Evolutionary conservation across 2,329 filamentous ascomycete species (phyloP).

Genomic region (Diaporthe citri): DNA sequence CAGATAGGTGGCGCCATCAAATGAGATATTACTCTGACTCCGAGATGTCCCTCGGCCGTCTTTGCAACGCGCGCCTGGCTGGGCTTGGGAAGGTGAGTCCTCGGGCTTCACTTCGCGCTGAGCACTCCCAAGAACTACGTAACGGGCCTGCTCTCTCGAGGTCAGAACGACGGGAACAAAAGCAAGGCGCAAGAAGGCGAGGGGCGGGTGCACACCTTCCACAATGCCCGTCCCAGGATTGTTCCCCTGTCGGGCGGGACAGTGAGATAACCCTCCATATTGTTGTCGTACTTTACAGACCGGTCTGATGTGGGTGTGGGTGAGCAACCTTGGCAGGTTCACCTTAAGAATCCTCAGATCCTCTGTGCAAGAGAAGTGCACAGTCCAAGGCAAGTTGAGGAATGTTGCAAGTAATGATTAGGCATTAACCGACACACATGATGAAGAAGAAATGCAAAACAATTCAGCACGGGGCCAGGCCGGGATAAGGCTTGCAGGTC

Average conservation of each 20-base stretch:
- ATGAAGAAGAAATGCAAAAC: slow-evolving; percentile 26
- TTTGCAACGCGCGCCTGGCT: slow-evolving; percentile 55
- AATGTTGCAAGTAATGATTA: slow-evolving; percentile 22
- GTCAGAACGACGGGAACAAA: slow-evolving; percentile 16
- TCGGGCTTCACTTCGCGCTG: slow-evolving; percentile 52
- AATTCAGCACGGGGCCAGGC: slow-evolving; percentile 24
- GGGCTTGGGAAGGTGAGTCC: slow-evolving; percentile 49
- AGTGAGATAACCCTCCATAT: slow-evolving; percentile 64
- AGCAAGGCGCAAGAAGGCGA: slow-evolving; percentile 18
- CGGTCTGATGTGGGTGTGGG: slow-evolving; percentile 11
- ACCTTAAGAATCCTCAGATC: slow-evolving; percentile 20
- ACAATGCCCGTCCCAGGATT: slow-evolving; percentile 64
- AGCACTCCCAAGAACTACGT: slow-evolving; percentile 66
- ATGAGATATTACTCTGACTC: slow-evolving; percentile 43
- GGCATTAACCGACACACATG: slow-evolving; percentile 36
- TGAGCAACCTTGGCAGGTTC: slow-evolving; percentile 28
- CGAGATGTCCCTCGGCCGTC: slow-evolving; percentile 51
- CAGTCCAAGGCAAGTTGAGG: slow-evolving; percentile 7
- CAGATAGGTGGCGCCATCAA: slow-evolving; percentile 60
- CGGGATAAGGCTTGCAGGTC: slow-evolving; percentile 27
- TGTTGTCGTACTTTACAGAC: slow-evolving; percentile 23
- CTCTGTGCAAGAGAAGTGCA: slow-evolving; percentile 18
- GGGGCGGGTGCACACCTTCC: slow-evolving; percentile 59
- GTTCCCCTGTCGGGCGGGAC: slow-evolving; percentile 65
- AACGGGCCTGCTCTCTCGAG: slow-evolving; percentile 62